Percentiles rank a stretch among this genome's conserved stretches.
These are phyloP conservation scores for Laburnicola sp. DNA, from an alignment of 2,329 filamentous ascomycete genomes.

Conservation along the genomic window DNA sequence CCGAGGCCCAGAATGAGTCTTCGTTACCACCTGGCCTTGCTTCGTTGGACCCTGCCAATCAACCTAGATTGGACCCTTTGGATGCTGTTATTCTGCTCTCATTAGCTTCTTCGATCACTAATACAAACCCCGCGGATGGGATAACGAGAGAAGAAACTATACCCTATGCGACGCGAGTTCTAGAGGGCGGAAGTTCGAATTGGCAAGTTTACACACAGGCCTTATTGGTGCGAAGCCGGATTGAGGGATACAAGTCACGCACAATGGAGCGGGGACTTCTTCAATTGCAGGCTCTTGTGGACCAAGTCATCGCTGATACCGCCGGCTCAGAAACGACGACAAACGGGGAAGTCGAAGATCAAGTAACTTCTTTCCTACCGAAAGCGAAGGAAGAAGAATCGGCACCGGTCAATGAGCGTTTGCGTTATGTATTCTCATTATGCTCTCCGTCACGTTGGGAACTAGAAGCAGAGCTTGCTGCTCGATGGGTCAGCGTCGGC, in stretches of 20 bases:
- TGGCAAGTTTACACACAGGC: constrained; percentile 99
- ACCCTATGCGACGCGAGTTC: constrained; percentile 85
- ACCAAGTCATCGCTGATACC: constrained; percentile 91
- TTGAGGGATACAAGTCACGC: constrained; percentile 83
- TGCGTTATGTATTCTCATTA: constrained; percentile 82
- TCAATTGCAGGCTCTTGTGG: constrained; percentile 91
- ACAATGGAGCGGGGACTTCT: constrained; percentile 88
- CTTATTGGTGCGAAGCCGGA: constrained; percentile 82
- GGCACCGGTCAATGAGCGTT: constrained; percentile 72
- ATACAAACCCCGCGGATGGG: constrained; percentile 80
- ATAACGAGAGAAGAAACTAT: constrained; percentile 92
- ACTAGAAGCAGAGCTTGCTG: constrained; percentile 87
- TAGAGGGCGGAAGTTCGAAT: constrained; percentile 87
- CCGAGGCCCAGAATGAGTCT: constrained; percentile 50
- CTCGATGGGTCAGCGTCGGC: constrained; percentile 87
- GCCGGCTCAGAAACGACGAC: constrained; percentile 39
- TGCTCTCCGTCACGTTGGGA: constrained; percentile 89
- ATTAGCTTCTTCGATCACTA: constrained; percentile 82
- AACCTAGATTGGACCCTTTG: constrained; percentile 78
- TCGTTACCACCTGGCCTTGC: constrained; percentile 64
- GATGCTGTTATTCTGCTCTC: constrained; percentile 87
- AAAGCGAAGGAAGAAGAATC: constrained; percentile 74
- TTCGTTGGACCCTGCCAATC: constrained; percentile 72
- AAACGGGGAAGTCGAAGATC: constrained; percentile 31
- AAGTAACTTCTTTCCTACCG: constrained; percentile 79